Percentiles rank a stretch among this genome's conserved stretches.
phyloP scores from a whole-genome alignment of 768 basidiomycete species.

The Amanita molliuscula region DNA sequence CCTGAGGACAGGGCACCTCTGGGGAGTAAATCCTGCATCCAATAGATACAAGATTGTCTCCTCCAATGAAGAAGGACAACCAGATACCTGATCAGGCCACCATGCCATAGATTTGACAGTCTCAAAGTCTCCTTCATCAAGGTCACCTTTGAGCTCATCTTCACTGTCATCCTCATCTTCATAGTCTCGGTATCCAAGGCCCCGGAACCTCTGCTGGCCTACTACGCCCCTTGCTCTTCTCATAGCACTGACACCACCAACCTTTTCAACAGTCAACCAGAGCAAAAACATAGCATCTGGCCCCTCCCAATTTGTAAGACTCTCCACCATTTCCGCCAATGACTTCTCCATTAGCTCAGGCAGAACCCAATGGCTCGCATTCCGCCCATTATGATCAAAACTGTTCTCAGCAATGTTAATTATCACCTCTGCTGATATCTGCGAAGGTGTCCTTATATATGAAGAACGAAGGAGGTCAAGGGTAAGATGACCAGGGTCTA shows the following conservation, averaged over 20 bases:
- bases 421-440: conserved; percentile 46
- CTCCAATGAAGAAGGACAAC: conserved; percentile 49
- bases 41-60: conserved; percentile 52
- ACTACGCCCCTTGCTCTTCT: conserved; percentile 24
- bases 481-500: conserved; percentile 33
- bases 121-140: conserved; percentile 21
- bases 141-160: conserved; percentile 25
- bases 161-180: conserved; percentile 28
- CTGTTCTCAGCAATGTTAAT: conserved; percentile 59
- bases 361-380: conserved; percentile 22
- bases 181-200: conserved; percentile 27
- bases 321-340: conserved; percentile 23
- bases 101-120: conserved; percentile 42
- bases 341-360: conserved; percentile 23
- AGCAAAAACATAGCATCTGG: conserved; percentile 28
- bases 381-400: conserved; percentile 17
- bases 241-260: conserved; percentile 25
- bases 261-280: conserved; percentile 27
- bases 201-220: conserved; percentile 29
- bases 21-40: conserved; percentile 49
- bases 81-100: conserved; percentile 61
- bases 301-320: conserved; percentile 35
- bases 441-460: conserved; percentile 32
- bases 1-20: conserved; percentile 34
- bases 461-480: conserved; percentile 47